Percentiles rank a stretch among this genome's conserved stretches.
Conservation (phyloP, 345 rosid genomes). For the Reutealis trisperma region DNA sequence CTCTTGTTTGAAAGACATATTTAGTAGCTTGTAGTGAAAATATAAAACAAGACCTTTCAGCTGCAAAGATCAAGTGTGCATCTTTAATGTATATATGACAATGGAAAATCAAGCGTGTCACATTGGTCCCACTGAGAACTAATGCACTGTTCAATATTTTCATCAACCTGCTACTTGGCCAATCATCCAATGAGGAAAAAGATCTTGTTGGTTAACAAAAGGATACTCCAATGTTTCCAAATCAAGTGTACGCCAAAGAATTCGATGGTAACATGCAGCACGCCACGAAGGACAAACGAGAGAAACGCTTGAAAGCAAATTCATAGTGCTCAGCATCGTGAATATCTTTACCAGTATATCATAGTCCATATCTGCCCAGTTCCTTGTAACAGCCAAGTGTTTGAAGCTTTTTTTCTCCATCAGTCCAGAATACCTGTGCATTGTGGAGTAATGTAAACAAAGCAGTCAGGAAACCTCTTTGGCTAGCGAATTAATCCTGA, state of each 20-base stretch:
- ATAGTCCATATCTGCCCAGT: conserved; percentile 17
- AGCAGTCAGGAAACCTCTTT: neutral
- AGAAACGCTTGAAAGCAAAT: conserved; percentile 13
- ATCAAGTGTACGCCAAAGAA: conserved; percentile 15
- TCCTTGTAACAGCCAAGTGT: neutral
- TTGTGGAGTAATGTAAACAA: neutral
- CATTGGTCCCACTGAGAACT: conserved; percentile 10
- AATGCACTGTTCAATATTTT: conserved; percentile 3
- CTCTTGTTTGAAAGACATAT: neutral
- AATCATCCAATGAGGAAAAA: neutral
- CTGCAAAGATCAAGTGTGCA: conserved; percentile 13
- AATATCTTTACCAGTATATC: conserved; percentile 18
- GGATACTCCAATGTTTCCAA: neutral
- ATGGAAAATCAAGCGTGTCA: conserved; percentile 14
- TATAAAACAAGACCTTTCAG: conserved; percentile 8
- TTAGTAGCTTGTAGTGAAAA: neutral
- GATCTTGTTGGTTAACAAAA: neutral
- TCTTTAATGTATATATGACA: conserved; percentile 2
- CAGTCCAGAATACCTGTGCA: neutral
- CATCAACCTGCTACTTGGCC: neutral
- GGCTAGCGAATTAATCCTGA: neutral
- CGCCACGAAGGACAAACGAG: conserved; percentile 16
- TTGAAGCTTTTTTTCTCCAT: neutral
- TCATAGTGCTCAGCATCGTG: neutral
- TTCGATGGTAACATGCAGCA: neutral